Conservation (phyloP, 805 yeast species). For the Saturnispora zaruensis region DNA sequence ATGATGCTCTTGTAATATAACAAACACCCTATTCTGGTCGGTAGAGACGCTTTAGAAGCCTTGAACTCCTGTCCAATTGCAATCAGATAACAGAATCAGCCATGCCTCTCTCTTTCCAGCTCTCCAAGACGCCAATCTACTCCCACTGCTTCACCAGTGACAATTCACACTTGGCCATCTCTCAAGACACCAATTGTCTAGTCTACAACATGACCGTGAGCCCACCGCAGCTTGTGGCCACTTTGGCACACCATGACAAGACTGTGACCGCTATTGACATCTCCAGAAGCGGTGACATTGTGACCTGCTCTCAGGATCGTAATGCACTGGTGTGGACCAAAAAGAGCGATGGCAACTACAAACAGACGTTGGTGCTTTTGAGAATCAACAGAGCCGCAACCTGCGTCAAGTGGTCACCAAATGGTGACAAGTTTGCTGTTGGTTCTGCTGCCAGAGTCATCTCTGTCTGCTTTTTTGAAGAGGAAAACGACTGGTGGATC, state of each 20-base stretch:
- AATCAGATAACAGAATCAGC: neutral
- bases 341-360: conserved; percentile 46
- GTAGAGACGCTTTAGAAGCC: conserved; percentile 26
- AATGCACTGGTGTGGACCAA: conserved; percentile 96
- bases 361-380: conserved; percentile 85
- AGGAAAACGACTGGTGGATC: conserved; percentile 98
- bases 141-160: conserved; percentile 85
- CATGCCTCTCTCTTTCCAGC: conserved; percentile 42
- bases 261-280: conserved; percentile 92
- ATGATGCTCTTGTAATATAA: neutral
- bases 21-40: conserved; percentile 7
- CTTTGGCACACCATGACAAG: conserved; percentile 80
- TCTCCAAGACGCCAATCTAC: conserved; percentile 80
- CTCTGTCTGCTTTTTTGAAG: conserved; percentile 94
- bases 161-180: conserved; percentile 58
- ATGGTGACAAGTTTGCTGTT: conserved; percentile 92
- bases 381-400: conserved; percentile 96
- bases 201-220: conserved; percentile 48
- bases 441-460: conserved; percentile 92
- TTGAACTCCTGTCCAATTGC: conserved; percentile 3
- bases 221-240: conserved; percentile 54
- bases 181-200: conserved; percentile 70
- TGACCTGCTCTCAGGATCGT: conserved; percentile 96
- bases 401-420: conserved; percentile 88
- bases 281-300: conserved; percentile 78